Percentiles rank a stretch among this genome's conserved stretches.
These are phyloP conservation scores for Lanmaoa pseudosensibilis DNA, from an alignment of 768 basidiomycete species.

Conservation along the genomic window DNA sequence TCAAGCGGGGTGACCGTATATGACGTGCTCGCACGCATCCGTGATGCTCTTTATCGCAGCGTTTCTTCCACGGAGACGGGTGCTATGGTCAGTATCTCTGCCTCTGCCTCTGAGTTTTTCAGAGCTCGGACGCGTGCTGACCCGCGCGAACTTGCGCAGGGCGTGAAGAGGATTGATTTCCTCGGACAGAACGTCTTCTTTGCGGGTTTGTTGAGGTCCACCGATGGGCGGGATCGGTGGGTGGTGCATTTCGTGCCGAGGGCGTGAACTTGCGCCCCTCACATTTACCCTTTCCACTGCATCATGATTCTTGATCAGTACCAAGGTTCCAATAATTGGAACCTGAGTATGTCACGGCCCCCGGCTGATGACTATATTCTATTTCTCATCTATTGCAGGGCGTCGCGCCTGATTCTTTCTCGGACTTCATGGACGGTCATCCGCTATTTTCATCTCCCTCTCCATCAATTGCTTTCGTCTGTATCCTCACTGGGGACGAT, in stretches of 20 bases:
- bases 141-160: slow-evolving; percentile 39
- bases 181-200: slow-evolving; percentile 34
- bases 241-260: slow-evolving; percentile 25
- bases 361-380: slow-evolving; percentile 10
- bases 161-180: slow-evolving; percentile 41
- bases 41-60: slow-evolving; percentile 27
- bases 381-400: slow-evolving; percentile 18
- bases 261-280: slow-evolving; percentile 9
- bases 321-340: slow-evolving; percentile 16
- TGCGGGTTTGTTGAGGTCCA: slow-evolving; percentile 30
- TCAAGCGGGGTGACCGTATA: slow-evolving; percentile 26
- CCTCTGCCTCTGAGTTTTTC: slow-evolving; percentile 29
- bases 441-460: neutral
- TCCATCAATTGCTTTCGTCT: slow-evolving; percentile 5
- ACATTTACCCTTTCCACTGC: neutral
- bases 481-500: slow-evolving; percentile 15
- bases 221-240: slow-evolving; percentile 31
- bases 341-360: slow-evolving; percentile 3
- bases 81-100: slow-evolving; percentile 23
- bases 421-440: slow-evolving; percentile 19
- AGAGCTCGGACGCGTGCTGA: slow-evolving; percentile 29
- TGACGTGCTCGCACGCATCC: slow-evolving; percentile 31
- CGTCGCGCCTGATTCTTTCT: neutral
- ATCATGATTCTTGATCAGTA: slow-evolving; percentile 12
- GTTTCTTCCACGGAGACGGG: slow-evolving; percentile 28